Conservation (phyloP, 2,329 filamentous ascomycete species). For the Colletotrichum caudatum region DNA sequence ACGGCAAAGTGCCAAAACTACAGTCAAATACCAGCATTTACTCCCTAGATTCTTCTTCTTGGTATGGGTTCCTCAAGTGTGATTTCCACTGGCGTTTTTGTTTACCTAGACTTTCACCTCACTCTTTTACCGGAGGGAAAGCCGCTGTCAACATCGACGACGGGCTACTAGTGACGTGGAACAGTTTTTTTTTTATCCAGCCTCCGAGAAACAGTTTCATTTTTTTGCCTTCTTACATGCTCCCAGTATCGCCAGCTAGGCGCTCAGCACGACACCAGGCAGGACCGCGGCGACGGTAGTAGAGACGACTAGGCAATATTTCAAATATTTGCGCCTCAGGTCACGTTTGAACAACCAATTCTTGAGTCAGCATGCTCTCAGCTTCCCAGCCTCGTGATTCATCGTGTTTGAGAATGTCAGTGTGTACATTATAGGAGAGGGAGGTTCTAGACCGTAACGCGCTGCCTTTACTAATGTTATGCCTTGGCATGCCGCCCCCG, state of each 20-base stretch:
- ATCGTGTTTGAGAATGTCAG: not conserved
- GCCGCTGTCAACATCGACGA: not conserved
- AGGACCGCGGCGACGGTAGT: not conserved
- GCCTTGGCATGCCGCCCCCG: not conserved
- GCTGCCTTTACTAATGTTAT: not conserved
- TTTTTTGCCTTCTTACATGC: not conserved
- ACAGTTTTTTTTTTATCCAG: not conserved
- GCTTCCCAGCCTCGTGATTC: not conserved
- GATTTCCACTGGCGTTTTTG: not conserved
- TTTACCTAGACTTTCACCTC: not conserved
- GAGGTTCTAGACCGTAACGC: not conserved
- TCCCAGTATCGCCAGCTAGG: not conserved
- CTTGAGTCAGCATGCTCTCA: not conserved
- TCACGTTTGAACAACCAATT: not conserved
- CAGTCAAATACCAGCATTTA: not conserved
- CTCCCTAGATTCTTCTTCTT: fast-evolving
- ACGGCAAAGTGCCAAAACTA: not conserved
- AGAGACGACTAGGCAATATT: not conserved
- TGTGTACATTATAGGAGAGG: not conserved
- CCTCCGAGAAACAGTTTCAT: not conserved
- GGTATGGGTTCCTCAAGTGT: not conserved
- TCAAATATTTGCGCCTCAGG: not conserved
- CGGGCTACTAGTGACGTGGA: not conserved
- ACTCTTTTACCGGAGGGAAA: not conserved
- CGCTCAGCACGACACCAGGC: not conserved